Conservation (phyloP, 2,329 filamentous ascomycete species). For the Trematosphaeria pertusa region DNA sequence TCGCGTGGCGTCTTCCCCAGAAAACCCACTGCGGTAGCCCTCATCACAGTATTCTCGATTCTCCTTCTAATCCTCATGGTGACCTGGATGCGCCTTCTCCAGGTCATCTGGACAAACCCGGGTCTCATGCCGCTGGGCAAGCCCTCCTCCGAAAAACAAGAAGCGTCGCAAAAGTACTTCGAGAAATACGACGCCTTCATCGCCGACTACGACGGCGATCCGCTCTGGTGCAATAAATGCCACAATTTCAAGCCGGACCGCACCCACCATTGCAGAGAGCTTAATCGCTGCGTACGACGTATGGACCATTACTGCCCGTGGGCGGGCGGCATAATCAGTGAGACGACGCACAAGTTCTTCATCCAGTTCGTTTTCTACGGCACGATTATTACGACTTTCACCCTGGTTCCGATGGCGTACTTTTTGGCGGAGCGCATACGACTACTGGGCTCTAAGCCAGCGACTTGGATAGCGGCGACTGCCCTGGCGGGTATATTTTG, state of each 20-base stretch:
- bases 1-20: constrained; percentile 46
- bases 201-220: constrained; percentile 80
- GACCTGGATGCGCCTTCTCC: constrained; percentile 75
- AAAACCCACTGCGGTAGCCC: constrained; percentile 67
- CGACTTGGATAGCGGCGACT: constrained; percentile 67
- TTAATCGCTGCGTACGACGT: constrained; percentile 81
- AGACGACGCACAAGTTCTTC: constrained; percentile 91
- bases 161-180: constrained; percentile 57
- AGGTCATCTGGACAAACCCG: constrained; percentile 72
- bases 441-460: constrained; percentile 33
- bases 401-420: constrained; percentile 69
- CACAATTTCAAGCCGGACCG: constrained; percentile 88
- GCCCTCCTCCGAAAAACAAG: constrained; percentile 32
- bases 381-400: constrained; percentile 69
- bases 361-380: constrained; percentile 84
- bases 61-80: constrained; percentile 71
- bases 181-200: constrained; percentile 85
- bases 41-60: constrained; percentile 76
- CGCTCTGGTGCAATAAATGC: constrained; percentile 85
- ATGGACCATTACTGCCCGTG: constrained; percentile 98
- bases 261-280: constrained; percentile 83
- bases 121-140: constrained; percentile 73
- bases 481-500: constrained; percentile 75
- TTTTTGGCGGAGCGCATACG: constrained; percentile 63
- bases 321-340: constrained; percentile 91